Percentiles rank a stretch among this genome's conserved stretches.
Evolutionary conservation across 495 filamentous ascomycete genomes (phyloP).

Genomic region (Amorphotheca resinae): DNA sequence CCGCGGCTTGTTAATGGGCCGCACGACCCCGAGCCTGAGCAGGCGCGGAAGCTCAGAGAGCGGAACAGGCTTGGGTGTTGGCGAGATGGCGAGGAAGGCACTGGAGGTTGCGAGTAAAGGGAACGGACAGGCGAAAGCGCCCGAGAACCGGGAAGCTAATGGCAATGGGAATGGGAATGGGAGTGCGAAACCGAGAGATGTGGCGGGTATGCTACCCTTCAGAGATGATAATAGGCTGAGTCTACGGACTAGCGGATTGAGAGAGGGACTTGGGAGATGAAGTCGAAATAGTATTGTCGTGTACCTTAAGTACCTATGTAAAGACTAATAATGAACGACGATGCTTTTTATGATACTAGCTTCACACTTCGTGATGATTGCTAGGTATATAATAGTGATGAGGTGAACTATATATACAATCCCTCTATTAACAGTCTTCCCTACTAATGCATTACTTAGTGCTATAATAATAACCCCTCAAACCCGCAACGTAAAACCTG

Average conservation of each 20-base stretch:
- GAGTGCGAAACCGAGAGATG: background rate
- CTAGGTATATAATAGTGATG: too few relatives aligned
- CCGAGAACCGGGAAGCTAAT: constrained; percentile 8
- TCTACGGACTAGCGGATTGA: constrained; percentile 18
- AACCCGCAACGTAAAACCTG: too few relatives aligned
- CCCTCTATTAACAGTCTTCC: too few relatives aligned
- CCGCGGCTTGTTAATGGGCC: constrained; percentile 43
- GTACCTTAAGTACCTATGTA: too few relatives aligned
- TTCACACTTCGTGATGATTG: too few relatives aligned
- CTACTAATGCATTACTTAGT: too few relatives aligned
- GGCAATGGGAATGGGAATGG: constrained; percentile 1
- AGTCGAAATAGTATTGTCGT: too few relatives aligned
- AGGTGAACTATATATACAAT: too few relatives aligned
- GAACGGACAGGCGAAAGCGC: constrained; percentile 20
- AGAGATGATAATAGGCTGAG: constrained; percentile 4
- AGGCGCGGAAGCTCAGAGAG: constrained; percentile 38
- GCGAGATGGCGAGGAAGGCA: constrained; percentile 29
- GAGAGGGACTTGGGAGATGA: constrained; percentile 15
- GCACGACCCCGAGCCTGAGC: constrained; percentile 26
- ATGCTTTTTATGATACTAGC: too few relatives aligned
- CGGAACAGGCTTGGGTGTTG: constrained; percentile 20
- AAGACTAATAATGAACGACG: too few relatives aligned
- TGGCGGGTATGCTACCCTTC: constrained; percentile 3
- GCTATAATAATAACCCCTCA: too few relatives aligned
- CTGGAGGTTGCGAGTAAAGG: constrained; percentile 10